phyloP scores from a whole-genome alignment of 2,329 filamentous ascomycete species.

The Lecanicillium sp. region DNA sequence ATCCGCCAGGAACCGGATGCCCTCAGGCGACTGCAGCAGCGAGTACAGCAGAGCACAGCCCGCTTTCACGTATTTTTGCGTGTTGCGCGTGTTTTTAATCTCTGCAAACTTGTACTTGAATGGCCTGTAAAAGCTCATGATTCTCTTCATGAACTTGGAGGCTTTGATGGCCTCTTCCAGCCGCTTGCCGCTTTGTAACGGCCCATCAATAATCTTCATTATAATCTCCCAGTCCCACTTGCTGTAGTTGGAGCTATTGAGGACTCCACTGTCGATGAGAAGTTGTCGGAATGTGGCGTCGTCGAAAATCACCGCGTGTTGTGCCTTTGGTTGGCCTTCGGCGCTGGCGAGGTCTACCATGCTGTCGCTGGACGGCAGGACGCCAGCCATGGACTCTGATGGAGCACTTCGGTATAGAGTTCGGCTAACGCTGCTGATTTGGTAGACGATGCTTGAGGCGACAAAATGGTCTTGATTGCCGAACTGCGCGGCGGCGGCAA shows the following conservation, averaged over 20 bases:
- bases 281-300: constrained; percentile 58
- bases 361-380: constrained; percentile 34
- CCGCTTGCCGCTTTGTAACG: constrained; percentile 81
- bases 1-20: constrained; percentile 75
- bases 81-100: constrained; percentile 81
- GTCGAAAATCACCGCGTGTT: constrained; percentile 40
- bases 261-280: constrained; percentile 71
- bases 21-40: constrained; percentile 77
- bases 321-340: constrained; percentile 49
- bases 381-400: constrained; percentile 29
- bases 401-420: constrained; percentile 76
- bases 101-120: constrained; percentile 96
- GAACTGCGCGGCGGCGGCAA: constrained; percentile 68
- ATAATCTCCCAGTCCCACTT: constrained; percentile 99
- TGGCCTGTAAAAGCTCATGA: constrained; percentile 90
- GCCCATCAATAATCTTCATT: constrained; percentile 83
- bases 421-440: constrained; percentile 94
- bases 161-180: constrained; percentile 90
- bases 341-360: constrained; percentile 40
- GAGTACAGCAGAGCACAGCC: constrained; percentile 85
- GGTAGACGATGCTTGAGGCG: constrained; percentile 87
- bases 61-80: constrained; percentile 86
- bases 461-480: constrained; percentile 65
- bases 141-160: constrained; percentile 90
- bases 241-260: constrained; percentile 80